Percentiles rank a stretch among this genome's conserved stretches.
Evolutionary conservation across 371 early-diverging fungal species (phyloP).

Genomic region (Mortierella sp.): DNA sequence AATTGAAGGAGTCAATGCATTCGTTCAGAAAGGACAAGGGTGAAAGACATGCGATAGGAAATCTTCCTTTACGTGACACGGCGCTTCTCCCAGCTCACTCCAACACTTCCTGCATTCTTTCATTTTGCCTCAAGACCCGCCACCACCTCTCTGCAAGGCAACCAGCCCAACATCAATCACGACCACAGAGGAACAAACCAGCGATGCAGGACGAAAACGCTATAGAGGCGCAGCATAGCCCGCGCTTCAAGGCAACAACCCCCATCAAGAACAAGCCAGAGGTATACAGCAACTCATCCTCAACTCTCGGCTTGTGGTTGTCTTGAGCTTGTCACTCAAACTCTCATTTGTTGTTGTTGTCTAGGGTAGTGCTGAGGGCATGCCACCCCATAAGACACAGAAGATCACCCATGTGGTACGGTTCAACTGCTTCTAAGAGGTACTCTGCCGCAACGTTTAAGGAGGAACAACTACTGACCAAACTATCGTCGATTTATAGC

Average conservation of each 20-base stretch:
- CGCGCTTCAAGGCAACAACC: slow-evolving; percentile 7
- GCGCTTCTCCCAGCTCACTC: no score
- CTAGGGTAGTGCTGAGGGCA: slow-evolving; percentile 32
- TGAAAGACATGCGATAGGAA: no score
- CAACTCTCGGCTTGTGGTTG: no score
- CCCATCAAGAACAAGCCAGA: slow-evolving; percentile 33
- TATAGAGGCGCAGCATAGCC: slow-evolving; percentile 39
- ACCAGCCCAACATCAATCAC: no score
- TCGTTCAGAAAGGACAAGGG: no score
- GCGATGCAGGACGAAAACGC: slow-evolving; percentile 46
- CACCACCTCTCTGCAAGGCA: no score
- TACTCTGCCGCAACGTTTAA: no score
- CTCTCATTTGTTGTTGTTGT: background rate
- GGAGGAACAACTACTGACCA: background rate
- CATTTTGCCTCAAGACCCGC: no score
- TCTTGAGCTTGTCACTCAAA: background rate
- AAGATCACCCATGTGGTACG: slow-evolving; percentile 34
- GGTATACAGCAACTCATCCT: slow-evolving; percentile 4
- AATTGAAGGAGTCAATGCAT: no score
- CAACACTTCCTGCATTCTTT: no score
- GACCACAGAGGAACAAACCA: background rate
- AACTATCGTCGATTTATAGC: slow-evolving; percentile 1
- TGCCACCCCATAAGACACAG: slow-evolving; percentile 43
- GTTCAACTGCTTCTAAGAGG: background rate
- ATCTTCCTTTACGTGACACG: no score